Evolutionary conservation across 305 asterid genomes (phyloP).

Genomic region (Fraxinus ornus): DNA sequence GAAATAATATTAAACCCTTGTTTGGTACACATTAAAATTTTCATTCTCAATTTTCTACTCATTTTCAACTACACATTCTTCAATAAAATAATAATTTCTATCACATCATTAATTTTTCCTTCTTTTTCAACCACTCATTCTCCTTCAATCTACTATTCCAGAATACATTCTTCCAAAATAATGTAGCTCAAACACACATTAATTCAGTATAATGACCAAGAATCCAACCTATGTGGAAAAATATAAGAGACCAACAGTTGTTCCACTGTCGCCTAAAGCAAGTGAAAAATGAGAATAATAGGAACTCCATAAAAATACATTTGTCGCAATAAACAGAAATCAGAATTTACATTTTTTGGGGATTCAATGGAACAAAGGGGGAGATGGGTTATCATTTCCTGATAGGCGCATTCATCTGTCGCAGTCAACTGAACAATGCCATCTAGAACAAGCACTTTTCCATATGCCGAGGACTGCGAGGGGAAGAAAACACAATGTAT

Average conservation of each 20-base stretch:
- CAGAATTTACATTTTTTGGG: slow-evolving; percentile 66
- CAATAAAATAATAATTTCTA: too few relatives aligned
- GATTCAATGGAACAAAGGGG: slow-evolving; percentile 91
- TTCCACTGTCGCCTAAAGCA: background rate
- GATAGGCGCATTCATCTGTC: slow-evolving; percentile 97
- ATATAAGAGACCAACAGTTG: background rate
- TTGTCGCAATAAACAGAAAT: slow-evolving; percentile 6
- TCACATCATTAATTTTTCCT: too few relatives aligned
- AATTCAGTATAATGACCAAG: background rate
- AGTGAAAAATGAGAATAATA: background rate
- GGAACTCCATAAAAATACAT: background rate
- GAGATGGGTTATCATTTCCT: slow-evolving; percentile 96
- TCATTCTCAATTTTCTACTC: too few relatives aligned
- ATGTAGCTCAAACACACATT: too few relatives aligned
- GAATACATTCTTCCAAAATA: too few relatives aligned
- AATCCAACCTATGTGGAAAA: slow-evolving; percentile 7
- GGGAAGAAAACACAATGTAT: background rate
- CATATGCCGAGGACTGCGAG: slow-evolving; percentile 73
- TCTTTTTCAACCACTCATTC: too few relatives aligned
- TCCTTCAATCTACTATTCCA: too few relatives aligned
- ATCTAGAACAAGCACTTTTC: slow-evolving; percentile 90
- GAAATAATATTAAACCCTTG: too few relatives aligned
- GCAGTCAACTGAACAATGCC: slow-evolving; percentile 97
- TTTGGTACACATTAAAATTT: too few relatives aligned
- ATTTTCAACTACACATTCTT: too few relatives aligned